phyloP scores from a whole-genome alignment of 768 basidiomycete genomes.

The Kwoniella dendrophila region DNA sequence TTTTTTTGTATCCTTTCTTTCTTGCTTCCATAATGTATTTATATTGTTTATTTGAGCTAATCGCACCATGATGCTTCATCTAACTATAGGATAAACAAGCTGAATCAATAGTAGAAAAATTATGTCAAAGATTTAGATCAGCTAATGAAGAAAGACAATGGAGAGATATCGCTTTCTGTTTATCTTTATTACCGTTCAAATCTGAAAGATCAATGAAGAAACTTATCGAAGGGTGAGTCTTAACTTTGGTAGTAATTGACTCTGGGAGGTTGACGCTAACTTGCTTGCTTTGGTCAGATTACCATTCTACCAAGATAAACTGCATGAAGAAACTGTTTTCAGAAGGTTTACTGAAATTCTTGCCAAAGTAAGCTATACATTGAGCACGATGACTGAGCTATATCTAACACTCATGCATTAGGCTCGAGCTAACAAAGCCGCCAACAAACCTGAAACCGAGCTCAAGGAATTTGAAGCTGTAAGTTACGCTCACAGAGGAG shows the following conservation, averaged over 20 bases:
- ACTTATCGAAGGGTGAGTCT: slow-evolving; percentile 71
- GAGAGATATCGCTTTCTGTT: slow-evolving; percentile 94
- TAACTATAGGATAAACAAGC: slow-evolving; percentile 89
- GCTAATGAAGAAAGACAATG: slow-evolving; percentile 89
- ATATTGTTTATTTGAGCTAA: too few species aligned
- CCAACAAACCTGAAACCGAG: slow-evolving; percentile 89
- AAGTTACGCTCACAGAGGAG: slow-evolving; percentile 21
- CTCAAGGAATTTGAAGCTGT: slow-evolving; percentile 92
- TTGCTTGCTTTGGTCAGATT: slow-evolving; percentile 58
- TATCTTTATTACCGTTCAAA: slow-evolving; percentile 93
- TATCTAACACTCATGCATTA: slow-evolving; percentile 43
- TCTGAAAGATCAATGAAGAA: slow-evolving; percentile 96
- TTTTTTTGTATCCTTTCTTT: not conserved
- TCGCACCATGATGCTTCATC: not conserved
- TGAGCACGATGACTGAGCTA: not conserved
- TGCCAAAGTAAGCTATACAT: slow-evolving; percentile 65
- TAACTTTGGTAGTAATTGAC: not conserved
- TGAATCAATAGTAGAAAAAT: slow-evolving; percentile 93
- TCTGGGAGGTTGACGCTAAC: slow-evolving; percentile 1
- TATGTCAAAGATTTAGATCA: slow-evolving; percentile 91
- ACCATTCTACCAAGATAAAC: slow-evolving; percentile 91
- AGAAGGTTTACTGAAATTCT: slow-evolving; percentile 84
- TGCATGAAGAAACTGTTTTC: slow-evolving; percentile 83
- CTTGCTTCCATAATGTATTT: too few species aligned
- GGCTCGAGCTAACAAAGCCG: slow-evolving; percentile 87